Conservation (phyloP, 371 early-diverging fungal species). For the Circinella minor region DNA sequence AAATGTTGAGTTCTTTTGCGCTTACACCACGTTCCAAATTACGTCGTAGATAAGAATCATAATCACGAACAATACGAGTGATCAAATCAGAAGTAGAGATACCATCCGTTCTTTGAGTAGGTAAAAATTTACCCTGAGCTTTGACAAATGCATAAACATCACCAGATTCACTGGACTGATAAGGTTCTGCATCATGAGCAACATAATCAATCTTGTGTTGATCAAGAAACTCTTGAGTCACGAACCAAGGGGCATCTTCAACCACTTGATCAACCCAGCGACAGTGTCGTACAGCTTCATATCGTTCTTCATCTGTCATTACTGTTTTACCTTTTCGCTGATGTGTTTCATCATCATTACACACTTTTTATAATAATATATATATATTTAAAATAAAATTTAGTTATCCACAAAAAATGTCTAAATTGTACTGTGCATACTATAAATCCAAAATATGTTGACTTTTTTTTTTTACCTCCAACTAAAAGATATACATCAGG, state of each 20-base stretch:
- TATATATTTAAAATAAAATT: not conserved
- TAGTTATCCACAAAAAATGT: too few species aligned
- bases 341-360: slow-evolving; percentile 85
- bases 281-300: slow-evolving; percentile 92
- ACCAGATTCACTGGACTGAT: slow-evolving; percentile 75
- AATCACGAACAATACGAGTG: slow-evolving; percentile 94
- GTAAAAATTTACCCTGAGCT: slow-evolving; percentile 84
- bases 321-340: slow-evolving; percentile 93
- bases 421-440: too few species aligned
- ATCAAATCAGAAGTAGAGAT: slow-evolving; percentile 96
- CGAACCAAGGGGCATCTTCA: slow-evolving; percentile 89
- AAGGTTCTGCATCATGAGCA: slow-evolving; percentile 98
- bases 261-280: slow-evolving; percentile 97
- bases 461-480: slow-evolving; percentile 69
- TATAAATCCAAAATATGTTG: not conserved
- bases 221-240: slow-evolving; percentile 89
- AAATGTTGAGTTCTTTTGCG: slow-evolving; percentile 90
- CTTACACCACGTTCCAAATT: slow-evolving; percentile 93
- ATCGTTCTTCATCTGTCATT: slow-evolving; percentile 86
- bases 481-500: slow-evolving; percentile 88
- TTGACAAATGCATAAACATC: slow-evolving; percentile 98
- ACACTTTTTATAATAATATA: slow-evolving; percentile 53
- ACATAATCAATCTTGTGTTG: slow-evolving; percentile 94
- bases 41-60: slow-evolving; percentile 91
- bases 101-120: slow-evolving; percentile 93